phyloP scores from a whole-genome alignment of 2,329 filamentous ascomycete species.

The Epichloe gansuensis region DNA sequence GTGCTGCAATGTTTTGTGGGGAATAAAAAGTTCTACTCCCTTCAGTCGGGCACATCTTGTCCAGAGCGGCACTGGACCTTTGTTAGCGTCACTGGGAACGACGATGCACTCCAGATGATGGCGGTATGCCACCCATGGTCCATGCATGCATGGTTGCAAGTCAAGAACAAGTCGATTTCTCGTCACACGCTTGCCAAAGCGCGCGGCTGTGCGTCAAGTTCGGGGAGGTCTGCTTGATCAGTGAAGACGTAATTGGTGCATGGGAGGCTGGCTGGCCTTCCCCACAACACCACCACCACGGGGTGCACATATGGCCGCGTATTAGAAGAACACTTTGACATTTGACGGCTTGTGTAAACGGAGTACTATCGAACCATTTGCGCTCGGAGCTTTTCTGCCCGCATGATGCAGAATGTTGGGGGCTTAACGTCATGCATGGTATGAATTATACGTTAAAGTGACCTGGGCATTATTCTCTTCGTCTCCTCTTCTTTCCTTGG shows the following conservation, averaged over 20 bases:
- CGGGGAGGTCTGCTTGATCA: background rate
- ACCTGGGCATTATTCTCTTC: too few relatives aligned
- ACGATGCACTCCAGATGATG: too few relatives aligned
- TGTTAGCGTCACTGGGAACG: too few relatives aligned
- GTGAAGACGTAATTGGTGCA: background rate
- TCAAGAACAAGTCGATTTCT: background rate
- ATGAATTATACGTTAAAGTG: too few relatives aligned
- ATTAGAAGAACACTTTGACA: background rate
- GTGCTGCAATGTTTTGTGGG: too few relatives aligned
- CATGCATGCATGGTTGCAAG: too few relatives aligned
- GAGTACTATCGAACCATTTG: background rate
- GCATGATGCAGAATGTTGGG: background rate
- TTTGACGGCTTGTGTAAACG: background rate
- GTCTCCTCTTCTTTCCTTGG: too few relatives aligned
- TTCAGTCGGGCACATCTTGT: too few relatives aligned
- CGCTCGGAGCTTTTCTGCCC: background rate
- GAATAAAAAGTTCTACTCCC: too few relatives aligned
- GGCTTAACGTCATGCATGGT: too few relatives aligned
- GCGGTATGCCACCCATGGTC: too few relatives aligned
- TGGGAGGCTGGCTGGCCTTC: background rate
- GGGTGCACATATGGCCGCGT: background rate
- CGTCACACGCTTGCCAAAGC: background rate
- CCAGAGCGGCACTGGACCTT: too few relatives aligned
- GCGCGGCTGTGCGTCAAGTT: background rate
- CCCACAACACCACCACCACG: background rate